A percentile compares a stretch with the other conserved stretches of the same genome.
Conservation (phyloP, 1,284 basidiomycete species). For the Somion occarium region DNA sequence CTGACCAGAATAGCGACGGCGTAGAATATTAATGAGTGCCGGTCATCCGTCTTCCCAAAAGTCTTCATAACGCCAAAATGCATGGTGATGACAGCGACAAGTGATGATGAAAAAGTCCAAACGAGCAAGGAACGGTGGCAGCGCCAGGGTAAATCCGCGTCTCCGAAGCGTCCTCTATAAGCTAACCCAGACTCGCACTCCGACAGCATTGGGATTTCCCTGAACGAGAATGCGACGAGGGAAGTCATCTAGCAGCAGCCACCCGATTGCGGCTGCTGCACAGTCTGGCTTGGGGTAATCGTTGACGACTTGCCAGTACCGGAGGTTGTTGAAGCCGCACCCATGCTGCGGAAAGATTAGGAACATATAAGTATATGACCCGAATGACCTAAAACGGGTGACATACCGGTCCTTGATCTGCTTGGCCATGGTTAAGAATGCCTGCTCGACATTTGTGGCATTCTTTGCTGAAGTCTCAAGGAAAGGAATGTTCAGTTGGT, state of each 20-base stretch:
- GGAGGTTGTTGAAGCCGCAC: conserved; percentile 65
- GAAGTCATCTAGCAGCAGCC: conserved; percentile 63
- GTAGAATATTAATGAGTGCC: conserved; percentile 2
- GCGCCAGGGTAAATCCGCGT: not conserved
- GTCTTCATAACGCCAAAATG: not conserved
- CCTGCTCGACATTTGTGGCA: conserved; percentile 98
- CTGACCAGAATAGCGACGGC: conserved; percentile 2
- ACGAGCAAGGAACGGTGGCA: not conserved
- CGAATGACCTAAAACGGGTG: not conserved
- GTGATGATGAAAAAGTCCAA: conserved; percentile 1
- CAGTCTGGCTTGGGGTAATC: conserved; percentile 71
- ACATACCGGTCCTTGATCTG: conserved; percentile 93
- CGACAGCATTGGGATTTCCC: not conserved
- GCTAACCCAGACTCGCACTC: not conserved
- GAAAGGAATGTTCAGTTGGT: conserved; percentile 94
- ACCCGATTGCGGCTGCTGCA: conserved; percentile 67
- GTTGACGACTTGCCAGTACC: conserved; percentile 68
- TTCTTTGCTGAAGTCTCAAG: conserved; percentile 99
- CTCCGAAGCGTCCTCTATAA: not conserved
- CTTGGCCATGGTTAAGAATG: conserved; percentile 99
- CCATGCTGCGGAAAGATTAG: conserved; percentile 53
- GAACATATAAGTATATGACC: conserved; percentile 8
- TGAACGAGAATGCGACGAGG: not conserved
- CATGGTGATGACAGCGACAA: conserved; percentile 1
- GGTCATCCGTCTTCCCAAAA: not conserved